Evolutionary conservation across 2,329 filamentous ascomycete species (phyloP).

Genomic region (Blumeria graminis): DNA sequence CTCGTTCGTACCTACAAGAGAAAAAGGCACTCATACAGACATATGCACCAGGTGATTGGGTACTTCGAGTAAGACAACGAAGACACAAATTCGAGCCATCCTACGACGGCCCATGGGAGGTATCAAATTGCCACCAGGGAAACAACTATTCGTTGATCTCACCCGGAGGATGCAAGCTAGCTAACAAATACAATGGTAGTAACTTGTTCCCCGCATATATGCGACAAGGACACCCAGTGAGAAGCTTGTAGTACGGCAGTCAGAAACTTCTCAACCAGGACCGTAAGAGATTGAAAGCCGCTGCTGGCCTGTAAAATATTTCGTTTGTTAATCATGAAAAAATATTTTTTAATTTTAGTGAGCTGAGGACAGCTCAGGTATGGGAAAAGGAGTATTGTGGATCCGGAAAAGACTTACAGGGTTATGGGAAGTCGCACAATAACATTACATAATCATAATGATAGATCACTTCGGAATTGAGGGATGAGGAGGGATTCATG

Average conservation of each 20-base stretch:
- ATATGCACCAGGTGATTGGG: not conserved
- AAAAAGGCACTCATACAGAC: not conserved
- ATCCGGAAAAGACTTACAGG: too few relatives aligned
- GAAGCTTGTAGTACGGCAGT: not conserved
- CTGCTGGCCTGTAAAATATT: not conserved
- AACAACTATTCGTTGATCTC: not conserved
- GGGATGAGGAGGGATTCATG: too few relatives aligned
- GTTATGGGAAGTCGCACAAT: too few relatives aligned
- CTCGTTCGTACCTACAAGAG: not conserved
- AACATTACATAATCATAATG: too few relatives aligned
- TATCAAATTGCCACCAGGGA: not conserved
- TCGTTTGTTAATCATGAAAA: too few relatives aligned
- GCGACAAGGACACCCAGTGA: not conserved
- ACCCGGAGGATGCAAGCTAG: not conserved
- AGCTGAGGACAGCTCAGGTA: too few relatives aligned
- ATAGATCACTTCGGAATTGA: too few relatives aligned
- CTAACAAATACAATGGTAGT: not conserved
- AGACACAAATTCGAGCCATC: not conserved
- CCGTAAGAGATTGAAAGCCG: not conserved
- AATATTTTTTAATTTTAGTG: too few relatives aligned
- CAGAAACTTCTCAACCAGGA: not conserved
- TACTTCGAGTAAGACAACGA: not conserved
- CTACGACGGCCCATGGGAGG: not conserved
- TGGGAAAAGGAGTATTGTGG: too few relatives aligned
- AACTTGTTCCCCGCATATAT: not conserved